phyloP scores from a whole-genome alignment of 192 early-diverging fungal genomes.

The Chytriomyces sp. region DNA sequence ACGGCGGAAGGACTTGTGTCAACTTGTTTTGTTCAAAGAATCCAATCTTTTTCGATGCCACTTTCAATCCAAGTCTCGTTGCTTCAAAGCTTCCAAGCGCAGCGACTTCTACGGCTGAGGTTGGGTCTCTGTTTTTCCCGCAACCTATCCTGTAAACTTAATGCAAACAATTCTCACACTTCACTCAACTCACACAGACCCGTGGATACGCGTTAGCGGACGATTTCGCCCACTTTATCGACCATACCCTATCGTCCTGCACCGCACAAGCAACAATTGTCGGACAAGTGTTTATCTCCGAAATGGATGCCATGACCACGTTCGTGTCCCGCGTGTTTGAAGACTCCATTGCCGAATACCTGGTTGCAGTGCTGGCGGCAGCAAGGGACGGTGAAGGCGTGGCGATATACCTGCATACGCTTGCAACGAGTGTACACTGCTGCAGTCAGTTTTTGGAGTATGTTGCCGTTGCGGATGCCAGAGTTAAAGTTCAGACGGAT shows the following conservation, averaged over 20 bases:
- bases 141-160: background rate
- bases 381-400: slow-evolving; percentile 65
- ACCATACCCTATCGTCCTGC: slow-evolving; percentile 64
- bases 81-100: slow-evolving; percentile 44
- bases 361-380: slow-evolving; percentile 63
- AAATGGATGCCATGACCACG: slow-evolving; percentile 70
- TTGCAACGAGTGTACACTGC: slow-evolving; percentile 63
- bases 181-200: slow-evolving; percentile 8
- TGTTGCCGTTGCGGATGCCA: slow-evolving; percentile 42
- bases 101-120: slow-evolving; percentile 22
- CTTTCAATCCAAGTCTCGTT: slow-evolving; percentile 60
- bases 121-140: background rate
- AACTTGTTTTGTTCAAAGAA: slow-evolving; percentile 85
- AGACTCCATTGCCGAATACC: slow-evolving; percentile 79
- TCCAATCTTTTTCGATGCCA: slow-evolving; percentile 83
- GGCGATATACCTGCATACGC: slow-evolving; percentile 70
- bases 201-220: slow-evolving; percentile 59
- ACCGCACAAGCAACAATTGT: slow-evolving; percentile 69
- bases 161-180: background rate
- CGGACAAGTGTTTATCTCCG: slow-evolving; percentile 69
- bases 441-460: slow-evolving; percentile 66
- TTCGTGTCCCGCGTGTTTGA: slow-evolving; percentile 83
- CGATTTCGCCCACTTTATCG: slow-evolving; percentile 71
- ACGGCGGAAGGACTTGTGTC: slow-evolving; percentile 73
- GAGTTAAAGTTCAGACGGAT: slow-evolving; percentile 53